Evolutionary conservation across 139 green algal genomes (phyloP).

Genomic region (Eudorina sp.): DNA sequence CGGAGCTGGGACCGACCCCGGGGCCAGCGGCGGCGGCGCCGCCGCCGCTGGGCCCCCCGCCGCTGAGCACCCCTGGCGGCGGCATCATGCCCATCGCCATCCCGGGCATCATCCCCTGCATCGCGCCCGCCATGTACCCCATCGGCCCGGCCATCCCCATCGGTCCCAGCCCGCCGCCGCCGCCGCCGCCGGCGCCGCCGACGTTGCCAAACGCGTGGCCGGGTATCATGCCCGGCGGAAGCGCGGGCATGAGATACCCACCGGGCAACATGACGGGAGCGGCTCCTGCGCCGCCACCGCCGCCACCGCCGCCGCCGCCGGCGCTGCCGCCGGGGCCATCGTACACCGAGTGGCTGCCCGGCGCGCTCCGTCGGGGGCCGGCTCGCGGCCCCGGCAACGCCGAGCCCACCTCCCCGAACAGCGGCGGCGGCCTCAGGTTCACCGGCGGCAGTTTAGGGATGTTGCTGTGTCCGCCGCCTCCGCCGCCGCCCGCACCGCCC

Average conservation of each 20-base stretch:
- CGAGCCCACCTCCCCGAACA: neutral
- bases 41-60: neutral
- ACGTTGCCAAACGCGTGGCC: too few relatives aligned
- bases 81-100: neutral
- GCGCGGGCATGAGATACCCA: neutral
- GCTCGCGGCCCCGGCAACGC: neutral
- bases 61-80: neutral
- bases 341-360: neutral
- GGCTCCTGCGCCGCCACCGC: too few relatives aligned
- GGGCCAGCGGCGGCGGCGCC: neutral
- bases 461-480: slow-evolving; percentile 11
- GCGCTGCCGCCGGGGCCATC: neutral
- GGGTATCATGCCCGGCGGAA: too few relatives aligned
- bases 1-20: neutral
- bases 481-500: neutral
- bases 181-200: too few relatives aligned
- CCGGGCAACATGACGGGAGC: too few relatives aligned
- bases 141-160: neutral
- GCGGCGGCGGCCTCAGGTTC: slow-evolving; percentile 2
- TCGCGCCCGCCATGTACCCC: neutral
- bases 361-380: neutral
- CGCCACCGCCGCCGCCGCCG: neutral
- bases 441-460: slow-evolving; percentile 45
- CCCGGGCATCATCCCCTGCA: slow-evolving; percentile 17
- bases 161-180: too few relatives aligned